phyloP scores from a whole-genome alignment of 257 asterid species.

The Fraxinus excelsior region DNA sequence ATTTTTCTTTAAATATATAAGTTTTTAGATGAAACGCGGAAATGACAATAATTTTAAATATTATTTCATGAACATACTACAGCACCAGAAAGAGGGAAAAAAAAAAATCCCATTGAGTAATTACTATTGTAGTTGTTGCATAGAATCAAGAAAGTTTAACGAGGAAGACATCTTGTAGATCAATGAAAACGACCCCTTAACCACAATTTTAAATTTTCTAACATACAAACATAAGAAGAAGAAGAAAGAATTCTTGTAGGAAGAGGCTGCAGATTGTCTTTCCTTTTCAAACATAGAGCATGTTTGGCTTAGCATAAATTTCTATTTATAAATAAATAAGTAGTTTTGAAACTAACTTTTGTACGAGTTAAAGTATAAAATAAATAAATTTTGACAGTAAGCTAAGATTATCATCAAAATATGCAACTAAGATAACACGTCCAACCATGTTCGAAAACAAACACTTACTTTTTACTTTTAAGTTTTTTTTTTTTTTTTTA shows the following conservation, averaged over 20 bases:
- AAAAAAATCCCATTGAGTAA: not conserved
- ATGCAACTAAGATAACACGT: not conserved
- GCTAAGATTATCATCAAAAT: too few relatives aligned
- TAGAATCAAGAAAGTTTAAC: constrained; percentile 8
- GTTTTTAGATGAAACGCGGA: too few relatives aligned
- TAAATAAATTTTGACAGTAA: not conserved
- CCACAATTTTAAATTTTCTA: constrained; percentile 28
- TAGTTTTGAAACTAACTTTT: not conserved
- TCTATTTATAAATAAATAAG: too few relatives aligned
- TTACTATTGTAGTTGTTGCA: constrained; percentile 1
- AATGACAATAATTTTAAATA: too few relatives aligned
- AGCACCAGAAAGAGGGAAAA: not conserved
- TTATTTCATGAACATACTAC: too few relatives aligned
- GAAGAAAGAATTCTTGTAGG: constrained; percentile 22
- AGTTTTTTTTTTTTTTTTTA: not conserved
- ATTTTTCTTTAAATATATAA: too few relatives aligned
- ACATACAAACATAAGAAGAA: constrained; percentile 7
- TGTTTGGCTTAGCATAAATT: not conserved
- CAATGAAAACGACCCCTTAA: constrained; percentile 57
- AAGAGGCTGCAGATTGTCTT: constrained; percentile 49
- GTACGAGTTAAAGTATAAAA: not conserved
- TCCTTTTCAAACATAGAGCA: constrained; percentile 56
- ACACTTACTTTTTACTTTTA: not conserved
- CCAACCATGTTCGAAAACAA: not conserved
- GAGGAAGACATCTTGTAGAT: constrained; percentile 19